Evolutionary conservation across 1,284 basidiomycete genomes (phyloP), one percentile per base, ranked within the genome.

Genomic region (Ustilago bromivora): DNA sequence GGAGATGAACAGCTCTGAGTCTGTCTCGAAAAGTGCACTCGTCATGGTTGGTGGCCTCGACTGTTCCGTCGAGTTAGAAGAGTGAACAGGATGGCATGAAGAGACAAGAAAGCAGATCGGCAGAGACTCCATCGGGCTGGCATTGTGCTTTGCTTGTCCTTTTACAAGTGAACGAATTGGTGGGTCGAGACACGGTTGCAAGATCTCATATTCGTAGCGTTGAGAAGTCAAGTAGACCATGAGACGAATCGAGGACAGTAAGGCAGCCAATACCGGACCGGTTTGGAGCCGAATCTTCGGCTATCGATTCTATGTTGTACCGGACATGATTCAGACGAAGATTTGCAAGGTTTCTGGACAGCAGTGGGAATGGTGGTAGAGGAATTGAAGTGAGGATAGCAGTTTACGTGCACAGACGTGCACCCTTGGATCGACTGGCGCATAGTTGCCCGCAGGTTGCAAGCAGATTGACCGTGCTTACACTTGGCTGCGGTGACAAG

Each of bases 391-490:
- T 52, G 12, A 52, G 51, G 32, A 32, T 32, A 13, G 32, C 28
- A 12, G 28, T 28, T 23, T 2, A 23, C 11, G 54, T 28, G 36
- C 54, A 56, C 54, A 17, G 9, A 23, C 11, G 54, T 28, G 36
- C 54, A 56, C 54, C 5, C 9, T n/a, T 57, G 35, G 47, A 51
- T 51, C 58, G 47, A 51, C 13, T 28, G 41, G 35, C 36, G 47
- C 58, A 60, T 15, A 60, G 31, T 51, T 31, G 15, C 43, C 49
- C 49, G 41, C 58, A 36, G 19, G 13, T 40, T 60, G 35, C 58
- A 52, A 13, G 13, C 15, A 19, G 40, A 17, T 31, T n/a, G 12
- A 32, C 36, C 28, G 35, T 12, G 8, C n/a, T 55, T 11, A 13
- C 35, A 35, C 19, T 35, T 19, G 19, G 36, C 51, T 49, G 43